These are phyloP conservation scores for Teunomyces kruisii DNA, from an alignment of 805 yeast species.

Conservation along the genomic window DNA sequence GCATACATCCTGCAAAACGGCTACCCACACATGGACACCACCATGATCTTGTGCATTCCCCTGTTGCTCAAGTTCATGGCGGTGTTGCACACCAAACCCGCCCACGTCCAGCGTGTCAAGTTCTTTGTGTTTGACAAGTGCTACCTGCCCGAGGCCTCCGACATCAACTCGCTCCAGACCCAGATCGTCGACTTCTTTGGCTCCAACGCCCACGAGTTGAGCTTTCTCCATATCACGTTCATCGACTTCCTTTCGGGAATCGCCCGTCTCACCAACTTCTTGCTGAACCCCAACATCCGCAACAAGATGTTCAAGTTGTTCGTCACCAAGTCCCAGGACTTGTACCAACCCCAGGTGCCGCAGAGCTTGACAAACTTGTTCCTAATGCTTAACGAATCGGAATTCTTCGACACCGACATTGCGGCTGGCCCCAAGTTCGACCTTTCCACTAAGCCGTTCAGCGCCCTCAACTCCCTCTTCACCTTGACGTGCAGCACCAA, in stretches of 20 bases:
- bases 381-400: constrained; percentile 32
- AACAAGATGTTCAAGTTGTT: constrained; percentile 30
- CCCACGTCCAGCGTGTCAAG: constrained; percentile 21
- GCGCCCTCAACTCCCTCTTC: constrained; percentile 12
- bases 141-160: constrained; percentile 10
- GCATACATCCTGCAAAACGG: constrained; percentile 28
- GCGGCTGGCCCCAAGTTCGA: constrained; percentile 3
- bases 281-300: constrained; percentile 22
- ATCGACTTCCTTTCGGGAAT: constrained; percentile 26
- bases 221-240: constrained; percentile 33
- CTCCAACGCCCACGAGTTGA: constrained; percentile 20
- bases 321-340: constrained; percentile 21
- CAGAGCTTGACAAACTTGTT: constrained; percentile 30
- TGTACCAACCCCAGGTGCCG: constrained; percentile 26
- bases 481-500: constrained; percentile 34
- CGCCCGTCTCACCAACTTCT: constrained; percentile 22
- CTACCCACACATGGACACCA: constrained; percentile 27
- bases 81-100: constrained; percentile 17
- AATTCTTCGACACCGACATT: constrained; percentile 10
- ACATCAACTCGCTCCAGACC: constrained; percentile 19
- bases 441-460: constrained; percentile 4
- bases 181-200: constrained; percentile 28
- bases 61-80: constrained; percentile 19
- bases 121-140: constrained; percentile 37
- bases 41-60: constrained; percentile 21